These are phyloP conservation scores for Favolaschia claudopus DNA, from an alignment of 768 basidiomycete species.

Conservation along the genomic window DNA sequence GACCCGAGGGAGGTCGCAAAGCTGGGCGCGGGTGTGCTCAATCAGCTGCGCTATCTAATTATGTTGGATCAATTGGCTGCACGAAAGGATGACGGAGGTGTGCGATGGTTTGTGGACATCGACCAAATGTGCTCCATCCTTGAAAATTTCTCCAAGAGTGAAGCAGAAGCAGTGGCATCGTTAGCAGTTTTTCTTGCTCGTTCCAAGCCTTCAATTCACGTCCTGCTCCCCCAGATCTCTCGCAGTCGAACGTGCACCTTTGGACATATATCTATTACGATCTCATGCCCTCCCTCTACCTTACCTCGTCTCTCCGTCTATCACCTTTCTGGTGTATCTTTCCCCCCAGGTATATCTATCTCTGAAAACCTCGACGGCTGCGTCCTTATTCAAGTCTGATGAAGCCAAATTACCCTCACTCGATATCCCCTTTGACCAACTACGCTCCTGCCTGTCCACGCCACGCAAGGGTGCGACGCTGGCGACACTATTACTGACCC, in stretches of 20 bases:
- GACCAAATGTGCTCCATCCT: slow-evolving; percentile 60
- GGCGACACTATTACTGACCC: slow-evolving; percentile 57
- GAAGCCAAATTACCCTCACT: slow-evolving; percentile 42
- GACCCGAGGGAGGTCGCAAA: slow-evolving; percentile 61
- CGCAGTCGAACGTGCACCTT: slow-evolving; percentile 51
- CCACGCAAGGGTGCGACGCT: slow-evolving; percentile 57
- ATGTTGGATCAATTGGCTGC: slow-evolving; percentile 74
- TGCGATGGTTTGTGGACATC: slow-evolving; percentile 78
- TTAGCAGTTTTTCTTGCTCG: slow-evolving; percentile 41
- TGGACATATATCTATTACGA: slow-evolving; percentile 77
- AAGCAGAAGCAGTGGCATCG: slow-evolving; percentile 63
- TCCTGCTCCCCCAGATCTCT: slow-evolving; percentile 43
- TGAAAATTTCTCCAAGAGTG: slow-evolving; percentile 57
- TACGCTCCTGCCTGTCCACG: slow-evolving; percentile 55
- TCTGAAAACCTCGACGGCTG: slow-evolving; percentile 48
- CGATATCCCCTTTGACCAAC: slow-evolving; percentile 60
- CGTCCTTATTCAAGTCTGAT: slow-evolving; percentile 28
- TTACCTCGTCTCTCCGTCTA: slow-evolving; percentile 69
- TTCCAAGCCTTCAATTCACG: slow-evolving; percentile 9
- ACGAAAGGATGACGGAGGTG: slow-evolving; percentile 65
- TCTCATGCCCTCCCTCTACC: slow-evolving; percentile 75
- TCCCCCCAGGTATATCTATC: slow-evolving; percentile 76
- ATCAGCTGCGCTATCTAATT: slow-evolving; percentile 73
- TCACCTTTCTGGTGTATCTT: slow-evolving; percentile 76
- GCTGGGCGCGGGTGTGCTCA: slow-evolving; percentile 55